Evolutionary conservation across 352 stramenopile species (phyloP).

Genomic region (Globisporangium uncinulatum): DNA sequence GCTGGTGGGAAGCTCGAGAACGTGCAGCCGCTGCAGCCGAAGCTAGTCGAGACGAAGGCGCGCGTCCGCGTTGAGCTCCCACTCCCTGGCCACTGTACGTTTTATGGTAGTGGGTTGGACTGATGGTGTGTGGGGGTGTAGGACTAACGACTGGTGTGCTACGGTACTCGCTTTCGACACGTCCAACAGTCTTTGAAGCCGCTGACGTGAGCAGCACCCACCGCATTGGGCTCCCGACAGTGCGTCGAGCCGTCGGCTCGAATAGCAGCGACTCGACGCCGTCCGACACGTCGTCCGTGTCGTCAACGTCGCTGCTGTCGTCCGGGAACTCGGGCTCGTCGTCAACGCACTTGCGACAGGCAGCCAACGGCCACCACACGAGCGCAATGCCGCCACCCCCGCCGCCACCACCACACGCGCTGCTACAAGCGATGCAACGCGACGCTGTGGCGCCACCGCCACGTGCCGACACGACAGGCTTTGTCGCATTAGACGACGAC

Average conservation of each 20-base stretch:
- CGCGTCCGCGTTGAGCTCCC: constrained; percentile 71
- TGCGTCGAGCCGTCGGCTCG: constrained; percentile 23
- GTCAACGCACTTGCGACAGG: too few relatives aligned
- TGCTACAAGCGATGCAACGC: constrained; percentile 7
- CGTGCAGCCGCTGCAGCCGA: constrained; percentile 59
- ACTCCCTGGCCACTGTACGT: constrained; percentile 73
- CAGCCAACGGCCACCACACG: constrained; percentile 1
- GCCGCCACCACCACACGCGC: constrained; percentile 9
- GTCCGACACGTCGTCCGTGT: constrained; percentile 52
- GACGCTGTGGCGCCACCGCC: constrained; percentile 11
- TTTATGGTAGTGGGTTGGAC: not conserved
- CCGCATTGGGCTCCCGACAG: constrained; percentile 12
- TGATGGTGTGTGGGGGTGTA: constrained; percentile 2
- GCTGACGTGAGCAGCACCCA: constrained; percentile 16
- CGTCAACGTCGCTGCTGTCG: constrained; percentile 37
- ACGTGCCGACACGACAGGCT: constrained; percentile 5
- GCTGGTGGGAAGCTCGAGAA: constrained; percentile 78
- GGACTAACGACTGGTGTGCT: too few relatives aligned
- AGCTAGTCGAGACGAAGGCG: constrained; percentile 49
- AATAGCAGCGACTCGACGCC: constrained; percentile 37
- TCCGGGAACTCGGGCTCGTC: constrained; percentile 19
- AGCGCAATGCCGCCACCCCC: constrained; percentile 22
- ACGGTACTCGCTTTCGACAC: too few relatives aligned
- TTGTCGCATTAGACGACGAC: constrained; percentile 9
- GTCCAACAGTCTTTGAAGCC: constrained; percentile 61